Evolutionary conservation across 2,329 filamentous ascomycete genomes (phyloP).

Genomic region (Falciphora oryzae): DNA sequence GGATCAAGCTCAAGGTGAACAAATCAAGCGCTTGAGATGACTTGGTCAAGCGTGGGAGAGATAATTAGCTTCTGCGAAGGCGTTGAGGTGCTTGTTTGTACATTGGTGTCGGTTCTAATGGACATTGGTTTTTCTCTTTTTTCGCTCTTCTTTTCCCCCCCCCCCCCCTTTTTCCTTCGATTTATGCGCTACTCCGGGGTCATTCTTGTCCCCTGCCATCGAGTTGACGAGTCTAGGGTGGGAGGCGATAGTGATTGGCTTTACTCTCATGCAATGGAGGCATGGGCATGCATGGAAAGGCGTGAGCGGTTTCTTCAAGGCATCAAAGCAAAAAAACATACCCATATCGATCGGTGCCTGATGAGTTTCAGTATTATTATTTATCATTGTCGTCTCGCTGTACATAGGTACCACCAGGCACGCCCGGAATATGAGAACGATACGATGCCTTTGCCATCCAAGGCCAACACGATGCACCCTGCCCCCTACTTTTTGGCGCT

Average conservation of each 20-base stretch:
- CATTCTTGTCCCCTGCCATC: neutral
- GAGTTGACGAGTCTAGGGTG: neutral
- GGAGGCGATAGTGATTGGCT: neutral
- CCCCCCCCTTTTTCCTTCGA: neutral
- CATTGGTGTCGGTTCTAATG: neutral
- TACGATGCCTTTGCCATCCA: neutral
- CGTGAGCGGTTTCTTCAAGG: conserved; percentile 5
- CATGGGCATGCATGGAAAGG: neutral
- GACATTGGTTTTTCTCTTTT: neutral
- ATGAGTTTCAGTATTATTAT: neutral
- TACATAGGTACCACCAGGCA: neutral
- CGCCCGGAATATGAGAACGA: neutral
- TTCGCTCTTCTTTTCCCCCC: neutral
- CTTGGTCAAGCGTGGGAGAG: too few species aligned
- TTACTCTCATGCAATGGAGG: neutral
- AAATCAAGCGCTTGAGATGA: neutral
- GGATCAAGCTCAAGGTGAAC: conserved; percentile 16
- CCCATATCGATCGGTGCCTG: neutral
- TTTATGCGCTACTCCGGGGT: neutral
- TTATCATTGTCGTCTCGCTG: neutral
- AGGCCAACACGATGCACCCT: neutral
- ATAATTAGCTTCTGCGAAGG: neutral
- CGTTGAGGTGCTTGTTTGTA: neutral
- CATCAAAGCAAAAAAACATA: neutral
- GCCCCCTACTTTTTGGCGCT: too few species aligned